Evolutionary conservation across 371 early-diverging fungal genomes (phyloP).

Genomic region (Cokeromyces recurvatus): DNA sequence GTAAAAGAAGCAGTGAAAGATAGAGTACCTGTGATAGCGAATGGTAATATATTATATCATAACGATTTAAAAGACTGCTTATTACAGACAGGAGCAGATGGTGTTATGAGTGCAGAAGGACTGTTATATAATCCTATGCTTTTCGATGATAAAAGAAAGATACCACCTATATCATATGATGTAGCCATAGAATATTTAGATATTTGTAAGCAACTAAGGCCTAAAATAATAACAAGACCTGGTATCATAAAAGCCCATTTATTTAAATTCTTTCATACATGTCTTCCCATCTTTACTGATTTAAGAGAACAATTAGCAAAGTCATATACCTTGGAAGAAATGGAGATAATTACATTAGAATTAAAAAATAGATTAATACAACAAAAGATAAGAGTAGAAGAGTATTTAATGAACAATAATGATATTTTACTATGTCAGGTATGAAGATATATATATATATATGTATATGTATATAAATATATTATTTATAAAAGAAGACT

Average conservation of each 20-base stretch:
- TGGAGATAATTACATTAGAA: conserved; percentile 38
- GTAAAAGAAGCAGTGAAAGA: conserved; percentile 74
- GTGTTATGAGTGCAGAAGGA: conserved; percentile 93
- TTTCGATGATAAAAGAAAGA: conserved; percentile 46
- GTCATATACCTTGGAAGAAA: conserved; percentile 29
- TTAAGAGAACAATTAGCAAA: conserved; percentile 59
- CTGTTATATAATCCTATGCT: conserved; percentile 86
- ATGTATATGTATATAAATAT: no score
- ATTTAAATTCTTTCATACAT: conserved; percentile 80
- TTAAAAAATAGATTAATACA: conserved; percentile 13
- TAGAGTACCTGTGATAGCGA: conserved; percentile 89
- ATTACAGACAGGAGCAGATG: conserved; percentile 81
- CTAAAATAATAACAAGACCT: conserved; percentile 52
- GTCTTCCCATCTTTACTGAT: conserved; percentile 76
- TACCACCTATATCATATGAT: conserved; percentile 53
- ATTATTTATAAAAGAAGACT: no score
- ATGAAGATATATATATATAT: no score
- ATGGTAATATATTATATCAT: conserved; percentile 89
- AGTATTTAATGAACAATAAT: no score
- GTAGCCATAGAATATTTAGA: conserved; percentile 78
- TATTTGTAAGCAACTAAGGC: conserved; percentile 49
- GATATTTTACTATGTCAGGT: no score
- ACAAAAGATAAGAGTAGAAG: conserved; percentile 10
- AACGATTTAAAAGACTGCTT: conserved; percentile 83
- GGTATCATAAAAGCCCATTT: conserved; percentile 71